phyloP scores from a whole-genome alignment of 352 stramenopile genomes.

The Globisporangium lucens region DNA sequence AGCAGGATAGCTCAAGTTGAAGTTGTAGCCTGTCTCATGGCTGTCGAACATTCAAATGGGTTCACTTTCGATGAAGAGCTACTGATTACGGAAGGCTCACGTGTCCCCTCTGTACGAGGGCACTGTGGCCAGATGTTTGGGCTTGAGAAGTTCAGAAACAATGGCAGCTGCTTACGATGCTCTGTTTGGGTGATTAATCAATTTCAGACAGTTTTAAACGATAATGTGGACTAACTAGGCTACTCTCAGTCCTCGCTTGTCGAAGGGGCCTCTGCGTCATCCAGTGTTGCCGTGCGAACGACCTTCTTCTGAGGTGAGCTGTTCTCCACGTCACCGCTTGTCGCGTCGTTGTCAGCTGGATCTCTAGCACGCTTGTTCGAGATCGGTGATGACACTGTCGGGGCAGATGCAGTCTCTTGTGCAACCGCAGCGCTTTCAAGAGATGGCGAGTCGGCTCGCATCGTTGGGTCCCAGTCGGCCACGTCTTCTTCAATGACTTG shows the following conservation, averaged over 20 bases:
- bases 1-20: not conserved
- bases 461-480: not conserved
- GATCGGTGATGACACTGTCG: not conserved
- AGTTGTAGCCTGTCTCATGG: not conserved
- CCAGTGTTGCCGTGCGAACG: not conserved
- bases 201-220: not conserved
- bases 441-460: not conserved
- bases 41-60: not conserved
- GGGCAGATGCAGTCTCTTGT: not conserved
- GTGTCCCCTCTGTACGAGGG: not conserved
- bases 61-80: not conserved
- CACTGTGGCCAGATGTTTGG: too few species aligned
- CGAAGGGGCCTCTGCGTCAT: not conserved
- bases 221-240: not conserved
- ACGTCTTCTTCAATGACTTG: not conserved
- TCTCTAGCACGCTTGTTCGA: conserved; percentile 14
- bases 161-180: not conserved
- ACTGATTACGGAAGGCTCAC: not conserved
- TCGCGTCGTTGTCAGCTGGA: not conserved
- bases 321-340: not conserved
- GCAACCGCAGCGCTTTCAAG: not conserved
- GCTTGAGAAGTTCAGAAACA: not conserved
- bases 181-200: not conserved
- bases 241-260: not conserved
- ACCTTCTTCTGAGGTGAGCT: conserved; percentile 15